Evolutionary conservation across 2,329 filamentous ascomycete genomes (phyloP), one percentile per base, ranked within the genome.

Genomic region (Metarhizium guizhouense): DNA sequence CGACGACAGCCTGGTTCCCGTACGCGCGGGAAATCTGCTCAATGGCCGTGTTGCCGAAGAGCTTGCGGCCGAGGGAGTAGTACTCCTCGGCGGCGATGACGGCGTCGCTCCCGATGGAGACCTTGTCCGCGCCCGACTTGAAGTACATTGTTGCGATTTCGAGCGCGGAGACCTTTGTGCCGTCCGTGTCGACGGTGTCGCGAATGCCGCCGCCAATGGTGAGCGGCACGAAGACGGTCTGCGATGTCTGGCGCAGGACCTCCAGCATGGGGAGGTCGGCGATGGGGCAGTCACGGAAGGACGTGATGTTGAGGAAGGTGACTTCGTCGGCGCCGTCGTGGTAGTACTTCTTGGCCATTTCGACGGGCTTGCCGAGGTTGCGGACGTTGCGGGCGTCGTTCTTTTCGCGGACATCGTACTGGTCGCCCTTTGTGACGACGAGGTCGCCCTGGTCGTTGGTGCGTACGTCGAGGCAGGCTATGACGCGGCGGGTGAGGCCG

Each of bases 61-160:
- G 76, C 55, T 80, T 83, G 62, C 81, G 78, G 30, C 86, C 87
- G 11, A 78, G 76, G 10, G 81, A 79, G 71, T 92, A 90, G 76
- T 95, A 99, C 65, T 93, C 87, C 70, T 97, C 92, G 0, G 94
- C 94, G 36, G 94, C 94, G 48, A 85, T 80, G 30, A 99, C 95
- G 55, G 94, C 94, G 70, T 99, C 94, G 7, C 88, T 95, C 10
- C 94, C 94, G 66, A 99, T 96, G 52, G 89, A 95, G 55, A 99
- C 92, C 74, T 99, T 99, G 76, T 99, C 94, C 30, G 94, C 94
- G 58, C 94, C 94, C 47, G 87, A 92, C 71, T 93, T 88, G 82
- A 99, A 99, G 79, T 99, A 99, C 81, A 97, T 87, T 50, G 87
- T 93, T 20, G 94, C 94, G 59, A 99, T 90, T 64, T 96, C 88